Evolutionary conservation across 306 rosid species (phyloP).

Genomic region (Senna siamea): DNA sequence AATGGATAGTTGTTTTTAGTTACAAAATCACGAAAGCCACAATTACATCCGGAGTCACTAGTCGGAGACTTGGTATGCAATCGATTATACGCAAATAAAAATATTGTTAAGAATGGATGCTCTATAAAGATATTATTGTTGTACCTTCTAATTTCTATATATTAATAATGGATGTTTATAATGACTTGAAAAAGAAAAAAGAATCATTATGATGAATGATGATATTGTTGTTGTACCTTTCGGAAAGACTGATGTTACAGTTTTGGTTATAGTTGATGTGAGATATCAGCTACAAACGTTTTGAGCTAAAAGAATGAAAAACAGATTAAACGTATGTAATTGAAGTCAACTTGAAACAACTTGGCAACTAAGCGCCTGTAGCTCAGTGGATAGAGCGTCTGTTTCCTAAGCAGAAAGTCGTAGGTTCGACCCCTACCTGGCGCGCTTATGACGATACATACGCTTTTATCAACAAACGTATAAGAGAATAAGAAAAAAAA

Average conservation of each 20-base stretch:
- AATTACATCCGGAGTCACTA: background rate
- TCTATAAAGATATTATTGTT: background rate
- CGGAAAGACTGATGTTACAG: background rate
- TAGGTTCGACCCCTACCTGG: conserved; percentile 68
- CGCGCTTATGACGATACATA: conserved; percentile 17
- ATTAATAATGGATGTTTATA: too few relatives aligned
- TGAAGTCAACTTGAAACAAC: too few relatives aligned
- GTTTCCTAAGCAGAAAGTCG: conserved; percentile 81
- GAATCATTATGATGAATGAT: background rate
- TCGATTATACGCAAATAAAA: background rate
- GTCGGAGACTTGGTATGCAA: too few relatives aligned
- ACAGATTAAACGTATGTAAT: too few relatives aligned
- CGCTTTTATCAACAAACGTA: too few relatives aligned
- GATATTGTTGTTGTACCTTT: conserved; percentile 1
- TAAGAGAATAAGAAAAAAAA: background rate
- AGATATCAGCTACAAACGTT: conserved; percentile 8
- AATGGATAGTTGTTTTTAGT: background rate
- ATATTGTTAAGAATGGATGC: background rate
- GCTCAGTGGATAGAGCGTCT: conserved; percentile 83
- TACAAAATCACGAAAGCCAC: background rate
- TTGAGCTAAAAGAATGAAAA: background rate
- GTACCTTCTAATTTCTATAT: background rate
- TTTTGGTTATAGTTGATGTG: conserved; percentile 25
- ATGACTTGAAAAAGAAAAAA: too few relatives aligned
- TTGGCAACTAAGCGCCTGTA: conserved; percentile 51